phyloP scores from a whole-genome alignment of 139 green algal genomes.

The Astrephomene gubernaculifera region DNA sequence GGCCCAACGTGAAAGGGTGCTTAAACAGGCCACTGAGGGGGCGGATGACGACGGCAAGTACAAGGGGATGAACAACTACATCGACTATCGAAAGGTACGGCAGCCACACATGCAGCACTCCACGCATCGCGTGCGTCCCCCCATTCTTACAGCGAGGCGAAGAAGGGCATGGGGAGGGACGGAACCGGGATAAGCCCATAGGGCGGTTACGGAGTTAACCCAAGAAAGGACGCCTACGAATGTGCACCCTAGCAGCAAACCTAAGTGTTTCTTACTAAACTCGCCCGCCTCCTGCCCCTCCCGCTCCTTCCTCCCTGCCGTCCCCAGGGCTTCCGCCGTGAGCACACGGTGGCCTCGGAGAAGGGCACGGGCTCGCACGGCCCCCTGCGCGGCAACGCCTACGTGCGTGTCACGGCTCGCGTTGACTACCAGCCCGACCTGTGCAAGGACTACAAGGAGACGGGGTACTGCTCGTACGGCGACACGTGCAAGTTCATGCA shows the following conservation, averaged over 20 bases:
- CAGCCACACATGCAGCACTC: no score
- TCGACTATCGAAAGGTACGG: slow-evolving; percentile 78
- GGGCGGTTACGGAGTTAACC: no score
- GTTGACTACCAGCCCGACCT: slow-evolving; percentile 99
- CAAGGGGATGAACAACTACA: slow-evolving; percentile 85
- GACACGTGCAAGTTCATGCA: slow-evolving; percentile 99
- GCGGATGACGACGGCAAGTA: slow-evolving; percentile 70
- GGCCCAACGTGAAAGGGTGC: slow-evolving; percentile 36
- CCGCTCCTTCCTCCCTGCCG: no score
- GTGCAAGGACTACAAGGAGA: slow-evolving; percentile 99
- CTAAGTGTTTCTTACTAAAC: no score
- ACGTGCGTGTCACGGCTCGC: slow-evolving; percentile 57
- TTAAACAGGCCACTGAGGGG: slow-evolving; percentile 44
- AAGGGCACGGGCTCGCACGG: slow-evolving; percentile 86
- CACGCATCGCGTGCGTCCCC: no score
- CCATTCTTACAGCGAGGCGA: no score
- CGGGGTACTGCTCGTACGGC: slow-evolving; percentile 95
- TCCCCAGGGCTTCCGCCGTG: slow-evolving; percentile 67
- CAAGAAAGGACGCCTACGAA: no score
- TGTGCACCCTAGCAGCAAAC: no score
- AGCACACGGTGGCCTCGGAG: slow-evolving; percentile 73
- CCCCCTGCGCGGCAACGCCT: slow-evolving; percentile 83
- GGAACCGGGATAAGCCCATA: no score
- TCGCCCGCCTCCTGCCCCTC: no score
- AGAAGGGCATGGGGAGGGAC: no score